Conservation (phyloP, 495 filamentous ascomycete genomes). For the Schizothecium vesticola region DNA sequence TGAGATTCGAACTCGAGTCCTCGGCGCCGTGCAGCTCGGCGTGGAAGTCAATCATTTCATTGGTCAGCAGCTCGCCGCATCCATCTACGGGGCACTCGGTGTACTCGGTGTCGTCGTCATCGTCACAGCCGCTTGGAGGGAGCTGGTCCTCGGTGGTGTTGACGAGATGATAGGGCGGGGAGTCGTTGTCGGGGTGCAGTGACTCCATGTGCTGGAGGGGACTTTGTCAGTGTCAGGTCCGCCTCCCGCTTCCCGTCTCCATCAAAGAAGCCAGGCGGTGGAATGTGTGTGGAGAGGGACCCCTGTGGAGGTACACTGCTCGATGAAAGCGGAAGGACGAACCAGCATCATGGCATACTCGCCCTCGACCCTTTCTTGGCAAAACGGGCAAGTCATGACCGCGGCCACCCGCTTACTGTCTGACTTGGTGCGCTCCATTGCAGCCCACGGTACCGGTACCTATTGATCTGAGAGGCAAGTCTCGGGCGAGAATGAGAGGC, state of each 20-base stretch:
- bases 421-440: neutral
- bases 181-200: conserved; percentile 46
- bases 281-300: neutral
- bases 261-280: neutral
- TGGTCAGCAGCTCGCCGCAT: conserved; percentile 65
- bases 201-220: conserved; percentile 50
- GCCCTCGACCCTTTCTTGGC: conserved; percentile 16
- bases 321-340: conserved; percentile 7
- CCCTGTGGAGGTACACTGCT: neutral
- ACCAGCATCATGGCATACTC: conserved; percentile 31
- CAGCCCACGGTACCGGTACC: neutral
- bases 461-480: neutral
- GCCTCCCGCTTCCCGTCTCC: neutral
- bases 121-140: conserved; percentile 48
- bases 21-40: conserved; percentile 68
- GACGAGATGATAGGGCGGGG: conserved; percentile 44
- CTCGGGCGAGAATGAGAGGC: neutral
- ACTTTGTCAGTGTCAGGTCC: neutral
- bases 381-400: conserved; percentile 27
- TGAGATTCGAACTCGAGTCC: conserved; percentile 40
- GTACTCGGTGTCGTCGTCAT: conserved; percentile 48
- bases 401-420: neutral
- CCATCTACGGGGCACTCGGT: conserved; percentile 62
- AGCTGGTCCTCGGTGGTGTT: neutral
- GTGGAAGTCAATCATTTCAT: conserved; percentile 61